A percentile compares a stretch with the other conserved stretches of the same genome.
These are phyloP conservation scores for Cystobasidium slooffiae DNA, from an alignment of 1,284 basidiomycete genomes.

Conservation along the genomic window DNA sequence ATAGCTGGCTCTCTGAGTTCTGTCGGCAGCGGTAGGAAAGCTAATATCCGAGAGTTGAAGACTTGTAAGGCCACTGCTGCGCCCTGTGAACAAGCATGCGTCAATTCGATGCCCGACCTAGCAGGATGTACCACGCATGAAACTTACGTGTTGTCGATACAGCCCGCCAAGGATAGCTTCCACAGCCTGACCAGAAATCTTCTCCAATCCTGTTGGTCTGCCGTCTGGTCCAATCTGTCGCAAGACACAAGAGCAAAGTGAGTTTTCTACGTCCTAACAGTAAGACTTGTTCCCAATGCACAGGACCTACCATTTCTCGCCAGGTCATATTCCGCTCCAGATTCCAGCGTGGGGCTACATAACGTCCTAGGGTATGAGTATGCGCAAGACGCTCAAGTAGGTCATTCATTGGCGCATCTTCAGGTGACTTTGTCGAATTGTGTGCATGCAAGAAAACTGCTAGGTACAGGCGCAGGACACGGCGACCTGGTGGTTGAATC, in stretches of 20 bases:
- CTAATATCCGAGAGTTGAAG: constrained; percentile 44
- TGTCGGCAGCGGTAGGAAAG: constrained; percentile 32
- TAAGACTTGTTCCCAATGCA: too few species aligned
- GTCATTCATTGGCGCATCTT: constrained; percentile 49
- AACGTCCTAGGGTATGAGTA: constrained; percentile 51
- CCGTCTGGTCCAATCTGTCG: constrained; percentile 29
- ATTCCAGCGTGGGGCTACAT: constrained; percentile 50
- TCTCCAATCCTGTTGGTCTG: constrained; percentile 53
- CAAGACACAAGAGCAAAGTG: not conserved
- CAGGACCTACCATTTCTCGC: constrained; percentile 48
- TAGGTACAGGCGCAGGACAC: constrained; percentile 35
- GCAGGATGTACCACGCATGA: not conserved
- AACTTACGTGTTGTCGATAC: constrained; percentile 48
- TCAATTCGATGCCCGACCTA: not conserved
- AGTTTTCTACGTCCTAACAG: not conserved
- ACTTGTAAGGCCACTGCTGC: constrained; percentile 35
- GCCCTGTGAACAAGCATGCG: constrained; percentile 46
- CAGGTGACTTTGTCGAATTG: constrained; percentile 39
- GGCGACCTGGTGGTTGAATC: constrained; percentile 16
- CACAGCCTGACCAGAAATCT: constrained; percentile 54
- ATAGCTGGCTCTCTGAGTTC: constrained; percentile 37
- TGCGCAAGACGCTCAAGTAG: constrained; percentile 13
- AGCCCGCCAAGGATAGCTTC: constrained; percentile 57
- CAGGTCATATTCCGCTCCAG: constrained; percentile 57
- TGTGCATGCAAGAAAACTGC: constrained; percentile 42